A percentile compares a stretch with the other conserved stretches of the same genome.
Conservation (phyloP, 1,284 basidiomycete species). For the Ustilago crameri region DNA sequence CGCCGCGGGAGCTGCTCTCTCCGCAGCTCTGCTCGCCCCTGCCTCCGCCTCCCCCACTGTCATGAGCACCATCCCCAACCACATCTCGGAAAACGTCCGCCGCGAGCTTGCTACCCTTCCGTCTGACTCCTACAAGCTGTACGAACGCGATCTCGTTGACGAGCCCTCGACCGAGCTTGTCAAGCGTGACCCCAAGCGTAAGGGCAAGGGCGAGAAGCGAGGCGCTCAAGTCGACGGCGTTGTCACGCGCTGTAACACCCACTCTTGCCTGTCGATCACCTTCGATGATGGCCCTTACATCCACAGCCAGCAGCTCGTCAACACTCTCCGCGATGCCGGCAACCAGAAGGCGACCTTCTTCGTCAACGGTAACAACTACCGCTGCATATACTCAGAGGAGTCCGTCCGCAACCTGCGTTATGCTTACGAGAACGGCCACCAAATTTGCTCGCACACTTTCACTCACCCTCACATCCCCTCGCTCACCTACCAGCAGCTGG, state of each 20-base stretch:
- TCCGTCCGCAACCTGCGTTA: conserved; percentile 30
- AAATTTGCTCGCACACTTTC: conserved; percentile 60
- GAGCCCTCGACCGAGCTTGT: neutral
- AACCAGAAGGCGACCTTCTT: conserved; percentile 56
- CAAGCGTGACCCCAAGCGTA: conserved; percentile 11
- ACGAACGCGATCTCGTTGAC: conserved; percentile 12
- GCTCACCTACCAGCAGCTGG: conserved; percentile 46
- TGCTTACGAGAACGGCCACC: conserved; percentile 40
- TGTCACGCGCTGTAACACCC: conserved; percentile 23
- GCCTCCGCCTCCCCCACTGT: conserved; percentile 28
- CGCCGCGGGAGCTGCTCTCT: conserved; percentile 21
- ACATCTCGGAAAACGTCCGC: conserved; percentile 38
- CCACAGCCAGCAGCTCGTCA: conserved; percentile 32
- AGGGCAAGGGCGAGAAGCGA: conserved; percentile 7
- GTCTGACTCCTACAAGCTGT: conserved; percentile 22
- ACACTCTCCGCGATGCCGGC: conserved; percentile 33
- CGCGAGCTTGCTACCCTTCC: conserved; percentile 16
- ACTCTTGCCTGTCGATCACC: conserved; percentile 47
- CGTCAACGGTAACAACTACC: conserved; percentile 62
- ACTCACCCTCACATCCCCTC: conserved; percentile 45
- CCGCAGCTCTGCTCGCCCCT: conserved; percentile 15
- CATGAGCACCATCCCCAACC: conserved; percentile 33
- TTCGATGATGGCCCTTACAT: conserved; percentile 62
- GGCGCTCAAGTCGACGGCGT: conserved; percentile 35
- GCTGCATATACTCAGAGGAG: conserved; percentile 48